Base-by-base conservation (phyloP, 2,329 filamentous ascomycete species). In the Cladosporium cucumerinum region DNA sequence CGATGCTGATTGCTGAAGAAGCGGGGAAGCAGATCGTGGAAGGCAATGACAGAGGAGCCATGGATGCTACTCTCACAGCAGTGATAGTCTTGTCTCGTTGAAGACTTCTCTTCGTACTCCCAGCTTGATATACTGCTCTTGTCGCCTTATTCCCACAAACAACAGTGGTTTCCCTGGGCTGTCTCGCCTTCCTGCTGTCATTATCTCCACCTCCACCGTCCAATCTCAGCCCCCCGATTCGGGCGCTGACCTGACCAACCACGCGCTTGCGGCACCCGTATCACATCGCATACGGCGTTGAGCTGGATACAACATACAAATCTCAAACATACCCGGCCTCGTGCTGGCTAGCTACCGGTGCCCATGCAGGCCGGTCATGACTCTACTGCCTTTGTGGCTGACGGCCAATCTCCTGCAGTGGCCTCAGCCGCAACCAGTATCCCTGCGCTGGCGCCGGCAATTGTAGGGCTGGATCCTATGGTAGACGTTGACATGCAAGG, bases 251-350 rank as follows among this genome's bases (percentile, higher is more conserved):
- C 21, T 23, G 51, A 32, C 30, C 51, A 26, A 54, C 51, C 51
- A 54, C 14, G 25, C 26, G 39, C 39, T 46, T 46, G 39, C 39
- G 39, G n/a, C 39, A 46, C n/a, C 39, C 39, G 39, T 46, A 46
- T 46, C 39, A 46, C 32, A 23, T 62, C 48, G 60, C 60, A 11
- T 43, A 25, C 60, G 60, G 60, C 60, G 55, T 62, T 62, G 55
- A 62, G 60, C 60, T 62, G 60, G 60, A 54, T 25, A 62, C 60
- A 62, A 62, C 30, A 48, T 18, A 51, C 59, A 34, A 54, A 16
- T 32, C 16, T 28, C 30, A 34, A 39, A 25, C 23, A 46, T 43
- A 28, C 48, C 59, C 59, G 46, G 49, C 49, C n/a, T 51, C 48
- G 60, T 32, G 39, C 60, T 28, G 26, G 51, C 51, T 21, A 18